Percentiles rank a stretch among this genome's conserved stretches.
Evolutionary conservation across 345 rosid species (phyloP).

Genomic region (Durio zibethinus): DNA sequence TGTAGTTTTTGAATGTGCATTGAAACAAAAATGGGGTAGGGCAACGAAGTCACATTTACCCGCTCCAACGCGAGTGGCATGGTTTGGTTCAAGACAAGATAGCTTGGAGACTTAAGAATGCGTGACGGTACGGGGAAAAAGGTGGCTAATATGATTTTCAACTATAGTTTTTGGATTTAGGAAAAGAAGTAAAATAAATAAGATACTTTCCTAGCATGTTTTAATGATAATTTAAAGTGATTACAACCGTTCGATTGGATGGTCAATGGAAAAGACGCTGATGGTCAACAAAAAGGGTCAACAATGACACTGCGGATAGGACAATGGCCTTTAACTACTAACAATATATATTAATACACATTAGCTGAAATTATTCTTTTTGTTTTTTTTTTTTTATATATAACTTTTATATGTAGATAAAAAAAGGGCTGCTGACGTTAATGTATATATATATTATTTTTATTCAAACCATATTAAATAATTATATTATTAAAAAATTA

Average conservation of each 20-base stretch:
- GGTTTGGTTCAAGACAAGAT: not conserved
- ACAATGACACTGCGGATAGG: not conserved
- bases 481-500: too few species aligned
- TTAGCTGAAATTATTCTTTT: too few species aligned
- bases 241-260: not conserved
- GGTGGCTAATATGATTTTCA: not conserved
- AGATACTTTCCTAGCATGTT: not conserved
- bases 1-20: not conserved
- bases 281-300: not conserved
- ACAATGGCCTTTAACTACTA: too few species aligned
- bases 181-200: not conserved
- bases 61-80: not conserved
- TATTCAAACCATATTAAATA: too few species aligned
- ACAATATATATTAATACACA: too few species aligned
- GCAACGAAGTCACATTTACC: not conserved
- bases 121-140: slow-evolving; percentile 4
- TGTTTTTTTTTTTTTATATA: too few species aligned
- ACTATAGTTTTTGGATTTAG: not conserved
- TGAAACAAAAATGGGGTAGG: not conserved
- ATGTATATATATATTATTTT: too few species aligned
- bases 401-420: too few species aligned
- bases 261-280: not conserved
- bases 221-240: not conserved
- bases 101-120: not conserved
- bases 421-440: too few species aligned